These are phyloP conservation scores for Carallia brachiata DNA, from an alignment of 345 rosid species.

Conservation along the genomic window DNA sequence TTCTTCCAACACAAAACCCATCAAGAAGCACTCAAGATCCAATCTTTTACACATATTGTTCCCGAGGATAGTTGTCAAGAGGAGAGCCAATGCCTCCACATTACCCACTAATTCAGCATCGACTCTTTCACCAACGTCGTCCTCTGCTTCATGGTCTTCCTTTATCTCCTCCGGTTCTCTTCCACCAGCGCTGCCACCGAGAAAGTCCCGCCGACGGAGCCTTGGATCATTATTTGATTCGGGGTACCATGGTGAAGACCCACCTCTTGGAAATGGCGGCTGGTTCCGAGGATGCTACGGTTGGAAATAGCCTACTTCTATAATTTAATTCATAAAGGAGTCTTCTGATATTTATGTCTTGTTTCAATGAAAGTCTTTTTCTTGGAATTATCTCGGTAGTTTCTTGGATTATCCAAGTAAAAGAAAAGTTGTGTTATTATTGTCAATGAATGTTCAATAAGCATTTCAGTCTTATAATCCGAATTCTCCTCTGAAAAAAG, in stretches of 20 bases:
- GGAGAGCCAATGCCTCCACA: neutral
- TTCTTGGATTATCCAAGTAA: neutral
- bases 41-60: constrained; percentile 33
- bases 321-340: too few relatives aligned
- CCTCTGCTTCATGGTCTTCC: constrained; percentile 13
- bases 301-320: neutral
- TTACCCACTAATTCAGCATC: neutral
- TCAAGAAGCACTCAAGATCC: constrained; percentile 36
- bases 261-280: neutral
- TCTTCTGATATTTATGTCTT: neutral
- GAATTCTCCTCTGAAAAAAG: too few relatives aligned
- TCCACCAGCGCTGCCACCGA: neutral
- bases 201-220: constrained; percentile 5
- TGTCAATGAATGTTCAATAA: neutral
- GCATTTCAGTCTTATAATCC: neutral
- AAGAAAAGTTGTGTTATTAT: neutral
- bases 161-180: neutral
- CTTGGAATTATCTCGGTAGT: neutral
- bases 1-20: constrained; percentile 9
- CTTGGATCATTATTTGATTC: constrained; percentile 40
- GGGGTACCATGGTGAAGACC: constrained; percentile 24
- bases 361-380: neutral
- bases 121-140: neutral
- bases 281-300: constrained; percentile 9
- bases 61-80: constrained; percentile 32